Percentiles rank a stretch among this genome's conserved stretches.
Evolutionary conservation across 1,139 yeast genomes (phyloP).

Genomic region (Geotrichum aggregatum): DNA sequence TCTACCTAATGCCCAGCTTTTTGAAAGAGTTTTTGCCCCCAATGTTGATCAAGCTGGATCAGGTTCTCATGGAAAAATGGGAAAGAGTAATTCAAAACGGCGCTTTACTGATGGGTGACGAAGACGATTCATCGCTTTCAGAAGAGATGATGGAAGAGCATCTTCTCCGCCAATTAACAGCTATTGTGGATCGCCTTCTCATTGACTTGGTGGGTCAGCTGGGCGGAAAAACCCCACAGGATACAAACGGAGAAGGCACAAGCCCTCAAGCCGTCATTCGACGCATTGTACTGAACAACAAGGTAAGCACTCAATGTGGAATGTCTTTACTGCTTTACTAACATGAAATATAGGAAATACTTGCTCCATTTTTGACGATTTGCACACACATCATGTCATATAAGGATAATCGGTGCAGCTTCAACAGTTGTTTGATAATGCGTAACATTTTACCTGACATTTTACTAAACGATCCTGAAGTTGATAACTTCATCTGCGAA

Average conservation of each 20-base stretch:
- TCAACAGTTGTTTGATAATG: slow-evolving; percentile 77
- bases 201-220: slow-evolving; percentile 84
- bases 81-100: slow-evolving; percentile 64
- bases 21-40: slow-evolving; percentile 75
- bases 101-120: slow-evolving; percentile 56
- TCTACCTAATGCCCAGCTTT: slow-evolving; percentile 59
- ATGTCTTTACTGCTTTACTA: neutral
- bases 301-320: slow-evolving; percentile 27
- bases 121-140: slow-evolving; percentile 76
- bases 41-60: slow-evolving; percentile 67
- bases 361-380: slow-evolving; percentile 75
- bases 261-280: slow-evolving; percentile 46
- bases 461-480: slow-evolving; percentile 64
- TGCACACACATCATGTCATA: slow-evolving; percentile 74
- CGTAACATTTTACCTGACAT: slow-evolving; percentile 67
- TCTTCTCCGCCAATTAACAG: slow-evolving; percentile 84
- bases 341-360: slow-evolving; percentile 42
- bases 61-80: slow-evolving; percentile 70
- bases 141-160: slow-evolving; percentile 99
- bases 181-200: slow-evolving; percentile 82
- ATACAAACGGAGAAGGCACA: slow-evolving; percentile 26
- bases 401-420: slow-evolving; percentile 88
- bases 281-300: slow-evolving; percentile 59
- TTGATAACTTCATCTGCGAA: slow-evolving; percentile 67
- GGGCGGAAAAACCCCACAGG: slow-evolving; percentile 24